Percentiles rank a stretch among this genome's conserved stretches.
These are phyloP conservation scores for Opeltia flavorubescens DNA, from an alignment of 495 filamentous ascomycete genomes.

Conservation along the genomic window DNA sequence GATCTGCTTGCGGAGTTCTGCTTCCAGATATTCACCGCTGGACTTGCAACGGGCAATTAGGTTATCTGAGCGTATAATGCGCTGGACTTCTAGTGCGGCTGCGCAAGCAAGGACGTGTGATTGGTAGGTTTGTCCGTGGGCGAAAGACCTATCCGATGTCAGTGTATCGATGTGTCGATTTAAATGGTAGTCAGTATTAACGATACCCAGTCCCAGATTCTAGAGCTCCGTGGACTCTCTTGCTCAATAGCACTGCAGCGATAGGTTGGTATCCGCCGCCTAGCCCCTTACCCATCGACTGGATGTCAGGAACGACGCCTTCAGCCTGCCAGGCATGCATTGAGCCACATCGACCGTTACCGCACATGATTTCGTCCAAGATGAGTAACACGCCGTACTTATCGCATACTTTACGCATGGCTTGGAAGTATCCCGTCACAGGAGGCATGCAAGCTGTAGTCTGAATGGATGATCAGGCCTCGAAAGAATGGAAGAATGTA, in stretches of 20 bases:
- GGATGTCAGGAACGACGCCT: slow-evolving; percentile 47
- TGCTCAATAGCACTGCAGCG: slow-evolving; percentile 41
- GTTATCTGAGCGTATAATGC: slow-evolving; percentile 30
- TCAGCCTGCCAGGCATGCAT: slow-evolving; percentile 58
- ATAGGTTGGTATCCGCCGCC: slow-evolving; percentile 53
- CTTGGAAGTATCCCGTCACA: slow-evolving; percentile 48
- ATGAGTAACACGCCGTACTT: slow-evolving; percentile 55
- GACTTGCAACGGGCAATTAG: slow-evolving; percentile 32
- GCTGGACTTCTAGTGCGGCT: slow-evolving; percentile 40
- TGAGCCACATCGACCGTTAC: slow-evolving; percentile 56
- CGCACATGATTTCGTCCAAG: slow-evolving; percentile 70
- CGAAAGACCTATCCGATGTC: too few relatives aligned
- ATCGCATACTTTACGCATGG: slow-evolving; percentile 47
- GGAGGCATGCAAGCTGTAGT: slow-evolving; percentile 50
- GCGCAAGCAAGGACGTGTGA: slow-evolving; percentile 43
- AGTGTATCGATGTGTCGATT: too few relatives aligned
- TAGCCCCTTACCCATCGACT: slow-evolving; percentile 55
- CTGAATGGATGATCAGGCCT: too few relatives aligned
- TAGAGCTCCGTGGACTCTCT: slow-evolving; percentile 38
- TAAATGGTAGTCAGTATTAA: too few relatives aligned
- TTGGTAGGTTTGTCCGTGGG: slow-evolving; percentile 48
- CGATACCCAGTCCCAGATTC: too few relatives aligned
- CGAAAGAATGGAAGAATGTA: too few relatives aligned
- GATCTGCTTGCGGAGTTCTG: slow-evolving; percentile 16
- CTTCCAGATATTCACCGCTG: slow-evolving; percentile 33